Evolutionary conservation across 2,329 filamentous ascomycete species (phyloP), one percentile per base, ranked within the genome.

Genomic region (Colletotrichum sp.): DNA sequence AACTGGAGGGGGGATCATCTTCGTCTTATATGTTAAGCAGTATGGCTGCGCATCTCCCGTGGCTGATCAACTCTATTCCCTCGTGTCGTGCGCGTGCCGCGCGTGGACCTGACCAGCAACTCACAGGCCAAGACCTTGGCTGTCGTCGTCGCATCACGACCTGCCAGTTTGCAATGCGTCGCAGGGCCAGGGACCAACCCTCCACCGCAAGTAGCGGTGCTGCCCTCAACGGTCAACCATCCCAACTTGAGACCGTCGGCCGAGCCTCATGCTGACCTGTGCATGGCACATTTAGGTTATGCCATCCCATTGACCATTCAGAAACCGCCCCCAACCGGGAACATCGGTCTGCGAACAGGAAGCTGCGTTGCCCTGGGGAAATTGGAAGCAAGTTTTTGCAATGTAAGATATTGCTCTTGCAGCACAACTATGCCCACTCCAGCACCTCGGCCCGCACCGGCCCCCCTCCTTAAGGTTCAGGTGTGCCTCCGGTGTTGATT

Each of bases 381-480:
- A 71, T 27, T 22, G 9, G 52, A 32, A 71, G 36, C 68, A 74
- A 43, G 61, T 66, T 71, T 70, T 72, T 16, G 58, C 56, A 27
- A 32, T 15, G 27, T 61, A 36, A 48, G 18, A 13, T 32, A 60
- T 34, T 62, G 27, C 10, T 27, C 64, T 32, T 67, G 69, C 56
- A 68, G 39, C 16, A 10, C n/a, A 61, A 36, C 73, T 73, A 73
- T 62, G 55, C 73, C 73, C 27, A 58, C 69, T 75, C 48, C 27
- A 75, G 73, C 62, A 75, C 43, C 56, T 65, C 73, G 69, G 64
- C 73, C 73, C 69, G 69, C 70, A 52, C 27, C 70, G 48, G 55
- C 34, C 36, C 32, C 36, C 27, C 36, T 62, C 39, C 55, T n/a
- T 61, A 32, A 32, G 30, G 62, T 60, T 30, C 39, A 48, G 27